Evolutionary conservation across 140 eudicot species (phyloP).

Genomic region (Oenanthe javanica): DNA sequence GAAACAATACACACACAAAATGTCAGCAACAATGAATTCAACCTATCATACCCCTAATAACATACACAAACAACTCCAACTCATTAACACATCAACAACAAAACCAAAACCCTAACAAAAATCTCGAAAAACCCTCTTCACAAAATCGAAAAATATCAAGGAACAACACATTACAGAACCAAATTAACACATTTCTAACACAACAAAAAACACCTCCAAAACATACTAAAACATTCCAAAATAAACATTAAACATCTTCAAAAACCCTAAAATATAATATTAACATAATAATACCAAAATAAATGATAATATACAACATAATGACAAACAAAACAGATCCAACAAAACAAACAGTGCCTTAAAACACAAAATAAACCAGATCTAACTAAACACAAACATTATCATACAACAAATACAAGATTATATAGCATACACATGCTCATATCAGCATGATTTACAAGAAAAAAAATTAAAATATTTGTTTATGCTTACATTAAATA

Average conservation of each 20-base stretch:
- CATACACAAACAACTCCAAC: not conserved
- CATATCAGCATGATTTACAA: not conserved
- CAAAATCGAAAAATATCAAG: not conserved
- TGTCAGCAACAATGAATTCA: not conserved
- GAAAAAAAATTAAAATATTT: not conserved
- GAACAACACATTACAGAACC: not conserved
- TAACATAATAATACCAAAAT: not conserved
- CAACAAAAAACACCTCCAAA: not conserved
- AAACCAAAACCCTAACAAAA: too few species aligned
- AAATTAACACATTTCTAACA: not conserved
- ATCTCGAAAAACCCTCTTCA: not conserved
- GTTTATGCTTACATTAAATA: not conserved
- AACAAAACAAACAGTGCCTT: constrained; percentile 2
- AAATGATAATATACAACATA: not conserved
- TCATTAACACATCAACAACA: too few species aligned
- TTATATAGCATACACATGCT: not conserved
- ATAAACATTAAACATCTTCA: not conserved
- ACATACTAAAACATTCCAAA: not conserved
- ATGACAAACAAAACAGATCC: constrained; percentile 10
- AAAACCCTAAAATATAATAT: not conserved
- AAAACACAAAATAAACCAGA: constrained; percentile 17
- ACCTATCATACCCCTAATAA: not conserved
- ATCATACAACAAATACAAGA: constrained; percentile 14
- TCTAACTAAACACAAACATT: constrained; percentile 17
- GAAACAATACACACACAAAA: not conserved